Percentiles rank a stretch among this genome's conserved stretches.
Conservation (phyloP, 306 rosid species). For the Fragaria iinumae region DNA sequence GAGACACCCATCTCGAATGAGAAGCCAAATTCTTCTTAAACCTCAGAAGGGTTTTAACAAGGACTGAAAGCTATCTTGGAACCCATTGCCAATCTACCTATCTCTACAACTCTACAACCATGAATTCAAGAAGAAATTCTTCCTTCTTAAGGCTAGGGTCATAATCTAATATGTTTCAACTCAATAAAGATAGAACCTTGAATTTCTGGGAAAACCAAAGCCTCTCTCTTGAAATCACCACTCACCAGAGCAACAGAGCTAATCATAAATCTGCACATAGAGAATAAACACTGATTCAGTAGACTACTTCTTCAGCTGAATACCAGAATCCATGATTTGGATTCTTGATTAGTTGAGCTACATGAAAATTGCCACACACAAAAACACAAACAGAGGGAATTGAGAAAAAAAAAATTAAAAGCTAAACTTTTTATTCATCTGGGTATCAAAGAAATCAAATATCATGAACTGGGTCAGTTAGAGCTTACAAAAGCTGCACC, state of each 20-base stretch:
- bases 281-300: background rate
- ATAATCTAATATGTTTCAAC: background rate
- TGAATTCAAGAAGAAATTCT: constrained; percentile 3
- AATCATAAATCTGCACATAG: constrained; percentile 21
- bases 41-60: constrained; percentile 22
- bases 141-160: constrained; percentile 9
- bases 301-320: background rate
- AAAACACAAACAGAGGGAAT: background rate
- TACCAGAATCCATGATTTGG: background rate
- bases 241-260: constrained; percentile 28
- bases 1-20: constrained; percentile 6
- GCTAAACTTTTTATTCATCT: constrained; percentile 6
- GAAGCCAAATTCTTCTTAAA: constrained; percentile 26
- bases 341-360: background rate
- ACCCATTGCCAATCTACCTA: background rate
- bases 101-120: constrained; percentile 2
- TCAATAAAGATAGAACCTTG: constrained; percentile 16
- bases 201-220: constrained; percentile 27
- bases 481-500: constrained; percentile 26
- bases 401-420: background rate
- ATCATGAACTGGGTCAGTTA: constrained; percentile 15
- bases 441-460: constrained; percentile 28
- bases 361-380: background rate
- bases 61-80: constrained; percentile 16
- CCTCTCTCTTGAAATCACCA: constrained; percentile 10